Evolutionary conservation across 2,329 filamentous ascomycete genomes (phyloP).

Genomic region (Gaeumannomyces sp.): DNA sequence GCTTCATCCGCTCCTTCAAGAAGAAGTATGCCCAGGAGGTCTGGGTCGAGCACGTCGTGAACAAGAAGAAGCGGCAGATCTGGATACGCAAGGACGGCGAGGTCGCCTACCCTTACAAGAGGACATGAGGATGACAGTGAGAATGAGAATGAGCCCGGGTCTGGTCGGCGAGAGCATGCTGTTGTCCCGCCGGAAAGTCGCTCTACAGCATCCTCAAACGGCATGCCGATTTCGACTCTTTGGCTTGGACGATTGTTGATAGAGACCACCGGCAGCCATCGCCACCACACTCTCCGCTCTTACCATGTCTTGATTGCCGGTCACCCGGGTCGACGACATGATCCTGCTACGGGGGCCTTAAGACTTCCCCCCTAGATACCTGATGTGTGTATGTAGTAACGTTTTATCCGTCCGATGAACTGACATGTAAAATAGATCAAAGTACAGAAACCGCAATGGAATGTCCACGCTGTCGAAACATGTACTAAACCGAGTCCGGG

Average conservation of each 20-base stretch:
- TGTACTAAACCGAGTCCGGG: not conserved
- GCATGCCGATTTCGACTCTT: too few relatives aligned
- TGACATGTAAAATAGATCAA: not conserved
- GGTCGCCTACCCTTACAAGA: slow-evolving; percentile 56
- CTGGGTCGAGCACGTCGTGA: slow-evolving; percentile 82
- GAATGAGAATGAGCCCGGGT: not conserved
- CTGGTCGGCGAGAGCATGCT: too few relatives aligned
- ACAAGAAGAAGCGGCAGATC: slow-evolving; percentile 85
- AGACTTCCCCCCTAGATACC: not conserved
- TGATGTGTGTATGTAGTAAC: not conserved
- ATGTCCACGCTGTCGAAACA: not conserved
- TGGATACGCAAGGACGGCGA: slow-evolving; percentile 80
- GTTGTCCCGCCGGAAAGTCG: too few relatives aligned
- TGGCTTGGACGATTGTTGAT: not conserved
- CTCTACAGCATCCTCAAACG: too few relatives aligned
- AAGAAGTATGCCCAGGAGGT: slow-evolving; percentile 67
- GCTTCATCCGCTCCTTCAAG: slow-evolving; percentile 80
- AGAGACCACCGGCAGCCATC: too few relatives aligned
- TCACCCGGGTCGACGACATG: not conserved
- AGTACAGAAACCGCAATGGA: not conserved
- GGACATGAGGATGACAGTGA: not conserved
- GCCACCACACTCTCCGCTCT: not conserved
- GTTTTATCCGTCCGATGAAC: not conserved
- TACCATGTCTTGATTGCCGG: not conserved
- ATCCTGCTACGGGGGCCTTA: not conserved